Conservation (phyloP, 2,329 filamentous ascomycete genomes). For the Aspergillus niger region DNA sequence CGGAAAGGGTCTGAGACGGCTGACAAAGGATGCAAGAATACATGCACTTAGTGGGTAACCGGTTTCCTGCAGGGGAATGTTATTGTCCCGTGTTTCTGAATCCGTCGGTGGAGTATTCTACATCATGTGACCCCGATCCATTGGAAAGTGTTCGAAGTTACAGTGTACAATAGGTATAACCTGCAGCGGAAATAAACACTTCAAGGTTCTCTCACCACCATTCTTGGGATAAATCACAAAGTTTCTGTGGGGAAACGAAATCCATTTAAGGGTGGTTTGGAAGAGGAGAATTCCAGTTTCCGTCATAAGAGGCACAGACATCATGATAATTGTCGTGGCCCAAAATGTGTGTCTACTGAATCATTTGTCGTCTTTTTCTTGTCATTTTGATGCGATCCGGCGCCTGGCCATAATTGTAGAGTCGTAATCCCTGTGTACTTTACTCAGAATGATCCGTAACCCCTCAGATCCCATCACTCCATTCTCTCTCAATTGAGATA, state of each 20-base stretch:
- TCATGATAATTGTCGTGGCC: too few relatives aligned
- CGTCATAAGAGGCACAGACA: not conserved
- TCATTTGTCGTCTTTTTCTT: too few relatives aligned
- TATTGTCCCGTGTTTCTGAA: not conserved
- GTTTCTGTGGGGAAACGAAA: not conserved
- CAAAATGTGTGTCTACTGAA: too few relatives aligned
- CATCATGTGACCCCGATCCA: too few relatives aligned
- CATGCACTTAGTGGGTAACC: constrained; percentile 1
- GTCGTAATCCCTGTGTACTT: too few relatives aligned
- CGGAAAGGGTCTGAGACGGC: constrained; percentile 1
- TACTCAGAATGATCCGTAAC: too few relatives aligned
- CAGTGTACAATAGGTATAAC: not conserved
- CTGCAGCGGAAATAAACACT: not conserved
- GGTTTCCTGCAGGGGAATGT: not conserved
- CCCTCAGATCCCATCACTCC: too few relatives aligned
- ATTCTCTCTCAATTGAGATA: too few relatives aligned
- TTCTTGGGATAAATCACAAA: not conserved
- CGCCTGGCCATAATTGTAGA: too few relatives aligned
- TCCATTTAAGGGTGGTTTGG: not conserved
- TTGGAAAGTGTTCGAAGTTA: not conserved
- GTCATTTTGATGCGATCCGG: too few relatives aligned
- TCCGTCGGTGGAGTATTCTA: too few relatives aligned
- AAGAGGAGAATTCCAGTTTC: not conserved
- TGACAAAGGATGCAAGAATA: not conserved
- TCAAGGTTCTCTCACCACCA: not conserved